Base-by-base conservation (phyloP, 257 asterid genomes). In the Thymus mandschuricus region DNA sequence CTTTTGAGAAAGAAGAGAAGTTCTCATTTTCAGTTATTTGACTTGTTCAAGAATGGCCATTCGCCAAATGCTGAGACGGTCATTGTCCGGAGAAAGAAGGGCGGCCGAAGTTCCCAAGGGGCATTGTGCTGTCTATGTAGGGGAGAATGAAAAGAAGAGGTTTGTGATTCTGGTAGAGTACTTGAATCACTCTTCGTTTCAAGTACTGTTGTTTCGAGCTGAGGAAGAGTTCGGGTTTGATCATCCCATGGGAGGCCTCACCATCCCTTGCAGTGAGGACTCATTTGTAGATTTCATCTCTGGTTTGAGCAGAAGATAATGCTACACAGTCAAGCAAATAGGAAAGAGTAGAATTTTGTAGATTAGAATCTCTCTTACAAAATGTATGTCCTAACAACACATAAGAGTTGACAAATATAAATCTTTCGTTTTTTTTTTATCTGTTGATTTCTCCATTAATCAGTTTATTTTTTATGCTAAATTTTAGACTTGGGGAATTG, bases 111-210 rank as follows among this genome's bases (percentile, higher is more conserved):
- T 21, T 21, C 55, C 58, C 3, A 77, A 74, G 68, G 82, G 82
- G 1, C 74, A 66, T 66, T 46, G 66, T 38, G 80, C 80, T 5
- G 76, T 81, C 13, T 81, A 77, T 64, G 76, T 81, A 12, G 85
- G 64, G 13, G 73, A 55, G 4, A 57, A 29, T 8, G 70, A 54
- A 54, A 68, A 68, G 73, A 68, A 28, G 38, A 54, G 68, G 0
- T 58, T 70, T 27, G 60, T 70, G 1, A 58, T 70, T 59, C 60
- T 68, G 46, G 50, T 70, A 4, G 9, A 68, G 4, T 70, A 79
- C 64, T 69, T 82, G 76, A 79, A 79, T 61, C 72, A 82, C 40
- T 43, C 82, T 71, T 65, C 60, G n/a, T 82, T 82, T 52, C 87
- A 82, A 71, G 77, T 76, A 11, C 69, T 38, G 7, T 5, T 38